These are phyloP conservation scores for Suhomyces faveliae DNA, from an alignment of 805 yeast genomes.

Conservation along the genomic window DNA sequence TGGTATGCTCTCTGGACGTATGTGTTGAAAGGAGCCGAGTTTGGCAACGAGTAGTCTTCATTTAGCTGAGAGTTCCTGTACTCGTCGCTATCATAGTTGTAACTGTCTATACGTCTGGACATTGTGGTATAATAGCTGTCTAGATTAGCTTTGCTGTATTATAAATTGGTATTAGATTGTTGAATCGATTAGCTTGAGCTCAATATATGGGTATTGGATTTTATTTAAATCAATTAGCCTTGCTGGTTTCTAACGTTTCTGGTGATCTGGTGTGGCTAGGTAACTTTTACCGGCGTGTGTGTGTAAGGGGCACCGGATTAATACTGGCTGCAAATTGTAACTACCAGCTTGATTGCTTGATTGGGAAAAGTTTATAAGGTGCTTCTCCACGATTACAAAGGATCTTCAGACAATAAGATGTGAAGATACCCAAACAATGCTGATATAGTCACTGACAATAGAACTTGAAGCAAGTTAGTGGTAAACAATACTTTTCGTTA, in stretches of 20 bases:
- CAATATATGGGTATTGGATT: too few species aligned
- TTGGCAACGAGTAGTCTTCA: conserved; percentile 7
- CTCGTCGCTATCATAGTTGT: conserved; percentile 6
- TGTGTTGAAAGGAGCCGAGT: conserved; percentile 4
- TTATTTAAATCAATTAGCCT: too few species aligned
- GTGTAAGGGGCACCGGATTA: background rate
- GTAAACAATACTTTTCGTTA: background rate
- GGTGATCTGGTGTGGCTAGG: background rate
- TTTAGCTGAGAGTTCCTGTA: background rate
- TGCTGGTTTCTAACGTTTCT: background rate
- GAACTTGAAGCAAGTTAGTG: background rate
- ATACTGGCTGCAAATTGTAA: background rate
- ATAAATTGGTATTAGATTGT: too few species aligned
- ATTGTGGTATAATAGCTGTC: conserved; percentile 3
- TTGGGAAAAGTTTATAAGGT: background rate
- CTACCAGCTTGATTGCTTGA: background rate
- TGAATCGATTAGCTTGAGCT: too few species aligned
- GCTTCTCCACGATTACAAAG: background rate
- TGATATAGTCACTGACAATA: background rate
- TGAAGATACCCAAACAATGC: background rate
- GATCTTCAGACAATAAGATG: background rate
- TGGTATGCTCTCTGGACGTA: conserved; percentile 6
- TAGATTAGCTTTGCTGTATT: too few species aligned
- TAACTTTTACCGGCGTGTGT: background rate
- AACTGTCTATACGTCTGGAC: conserved; percentile 12